A percentile compares a stretch with the other conserved stretches of the same genome.
These are phyloP conservation scores for Nemania serpens DNA, from an alignment of 2,329 filamentous ascomycete genomes.

Conservation along the genomic window DNA sequence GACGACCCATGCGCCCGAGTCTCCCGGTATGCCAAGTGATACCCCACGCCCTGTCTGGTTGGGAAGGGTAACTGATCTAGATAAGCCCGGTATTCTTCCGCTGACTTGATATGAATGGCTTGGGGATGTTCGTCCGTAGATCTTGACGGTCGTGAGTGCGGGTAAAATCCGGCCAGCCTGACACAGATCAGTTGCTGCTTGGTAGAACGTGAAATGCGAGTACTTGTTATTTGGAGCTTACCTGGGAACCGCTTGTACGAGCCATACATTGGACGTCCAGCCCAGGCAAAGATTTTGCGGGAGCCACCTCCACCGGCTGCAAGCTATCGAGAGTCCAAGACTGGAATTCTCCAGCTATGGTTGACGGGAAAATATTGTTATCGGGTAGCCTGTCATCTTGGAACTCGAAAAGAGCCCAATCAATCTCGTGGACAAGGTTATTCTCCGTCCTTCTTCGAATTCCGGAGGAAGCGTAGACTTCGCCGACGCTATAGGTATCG, in stretches of 20 bases:
- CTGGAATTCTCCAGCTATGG: constrained; percentile 40
- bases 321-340: constrained; percentile 40
- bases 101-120: constrained; percentile 71
- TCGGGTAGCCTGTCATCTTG: constrained; percentile 70
- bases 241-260: constrained; percentile 77
- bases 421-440: constrained; percentile 84
- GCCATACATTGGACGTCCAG: constrained; percentile 86
- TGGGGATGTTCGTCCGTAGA: constrained; percentile 81
- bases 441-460: constrained; percentile 75
- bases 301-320: constrained; percentile 63
- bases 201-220: neutral
- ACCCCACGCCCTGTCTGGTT: constrained; percentile 31
- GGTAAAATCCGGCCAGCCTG: constrained; percentile 76
- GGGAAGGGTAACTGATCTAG: constrained; percentile 23
- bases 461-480: constrained; percentile 87
- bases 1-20: constrained; percentile 92
- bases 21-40: constrained; percentile 74
- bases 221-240: constrained; percentile 18
- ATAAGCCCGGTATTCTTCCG: constrained; percentile 42
- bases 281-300: constrained; percentile 67
- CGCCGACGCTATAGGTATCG: constrained; percentile 77
- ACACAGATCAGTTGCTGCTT: neutral
- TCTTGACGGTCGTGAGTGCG: constrained; percentile 81
- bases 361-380: constrained; percentile 68
- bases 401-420: constrained; percentile 92